Evolutionary conservation across 805 yeast species (phyloP), one percentile per base, ranked within the genome.

Genomic region (Brettanomyces naardenensis): DNA sequence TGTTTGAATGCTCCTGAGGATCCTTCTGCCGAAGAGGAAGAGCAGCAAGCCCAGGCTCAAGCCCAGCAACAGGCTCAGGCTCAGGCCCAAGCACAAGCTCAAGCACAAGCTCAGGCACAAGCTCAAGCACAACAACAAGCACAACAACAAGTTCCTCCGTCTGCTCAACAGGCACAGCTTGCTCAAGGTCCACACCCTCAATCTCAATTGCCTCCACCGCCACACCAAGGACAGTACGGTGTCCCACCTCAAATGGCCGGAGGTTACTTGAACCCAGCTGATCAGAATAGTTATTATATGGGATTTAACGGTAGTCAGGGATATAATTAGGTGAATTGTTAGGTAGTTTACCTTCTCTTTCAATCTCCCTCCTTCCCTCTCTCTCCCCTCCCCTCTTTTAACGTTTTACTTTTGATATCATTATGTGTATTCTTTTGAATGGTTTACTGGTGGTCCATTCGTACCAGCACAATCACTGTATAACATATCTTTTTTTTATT

Each of bases 1-100:
- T 92, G 98, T 60, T 69, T 90, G 55, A 88, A 90, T 61, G 97
- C 97, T 6, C 95, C 96, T n/a, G 95, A 87, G 54, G 90, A 82
- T 45, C 77, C 78, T 9, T 65, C 73, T 17, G 46, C 48, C 26
- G 83, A 76, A 35, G 87, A 79, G 34, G 83, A 75, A 39, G 75
- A 75, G 40, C 45, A 31, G 41, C 53, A 33, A 36, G 47, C 45
- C n/a, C 63, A 59, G 38, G 54, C 57, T 25, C 64, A 46, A 35
- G 56, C 45, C 17, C 56, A 52, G 38, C 56, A 47, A 27, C 62
- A 54, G 31, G 62, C 58, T 17, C 61, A 59, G 44, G 33, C 62
- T 28, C 65, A 46, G 23, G 61, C 55, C 37, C 61, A 48, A 31
- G 46, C 48, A 26, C 83, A 76, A 35, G 87, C 79, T 33, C 83